These are phyloP conservation scores for Torulaspora indica DNA, from an alignment of 805 yeast genomes.

Conservation along the genomic window DNA sequence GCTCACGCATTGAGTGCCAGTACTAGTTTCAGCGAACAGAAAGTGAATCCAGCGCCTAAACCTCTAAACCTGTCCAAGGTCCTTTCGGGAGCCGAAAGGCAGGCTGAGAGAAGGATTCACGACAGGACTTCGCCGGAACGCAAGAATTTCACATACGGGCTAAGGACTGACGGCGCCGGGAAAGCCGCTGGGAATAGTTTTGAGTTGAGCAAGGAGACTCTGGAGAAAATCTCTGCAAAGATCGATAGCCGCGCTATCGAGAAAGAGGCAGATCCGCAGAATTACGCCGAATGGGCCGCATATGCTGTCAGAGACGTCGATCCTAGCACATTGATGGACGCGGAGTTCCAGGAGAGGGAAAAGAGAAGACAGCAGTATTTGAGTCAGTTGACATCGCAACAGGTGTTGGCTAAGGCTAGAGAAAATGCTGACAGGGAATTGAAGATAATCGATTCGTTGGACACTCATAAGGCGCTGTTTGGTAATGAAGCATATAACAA, in stretches of 20 bases:
- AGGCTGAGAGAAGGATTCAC: constrained; percentile 29
- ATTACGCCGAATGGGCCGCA: constrained; percentile 43
- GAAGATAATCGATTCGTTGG: constrained; percentile 42
- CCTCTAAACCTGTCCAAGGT: constrained; percentile 29
- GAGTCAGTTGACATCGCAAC: constrained; percentile 32
- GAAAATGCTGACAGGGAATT: constrained; percentile 44
- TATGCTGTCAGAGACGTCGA: constrained; percentile 38
- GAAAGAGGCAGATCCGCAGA: constrained; percentile 48
- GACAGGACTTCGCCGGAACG: constrained; percentile 20
- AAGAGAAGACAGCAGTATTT: constrained; percentile 28
- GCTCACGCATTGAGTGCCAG: constrained; percentile 9
- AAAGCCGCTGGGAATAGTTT: constrained; percentile 24
- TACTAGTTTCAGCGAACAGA: constrained; percentile 2
- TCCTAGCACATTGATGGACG: constrained; percentile 37
- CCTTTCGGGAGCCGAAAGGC: constrained; percentile 30
- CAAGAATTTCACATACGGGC: constrained; percentile 20
- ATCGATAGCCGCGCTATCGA: constrained; percentile 49
- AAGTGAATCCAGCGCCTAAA: constrained; percentile 13
- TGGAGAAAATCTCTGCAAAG: constrained; percentile 17
- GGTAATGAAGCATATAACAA: constrained; percentile 56
- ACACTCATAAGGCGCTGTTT: constrained; percentile 15
- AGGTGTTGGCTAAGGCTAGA: constrained; percentile 49
- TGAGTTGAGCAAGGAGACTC: constrained; percentile 20
- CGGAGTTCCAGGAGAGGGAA: constrained; percentile 44
- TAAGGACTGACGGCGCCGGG: constrained; percentile 22